phyloP scores from a whole-genome alignment of 1,284 basidiomycete species.

The Uromyces viciae-fabae region DNA sequence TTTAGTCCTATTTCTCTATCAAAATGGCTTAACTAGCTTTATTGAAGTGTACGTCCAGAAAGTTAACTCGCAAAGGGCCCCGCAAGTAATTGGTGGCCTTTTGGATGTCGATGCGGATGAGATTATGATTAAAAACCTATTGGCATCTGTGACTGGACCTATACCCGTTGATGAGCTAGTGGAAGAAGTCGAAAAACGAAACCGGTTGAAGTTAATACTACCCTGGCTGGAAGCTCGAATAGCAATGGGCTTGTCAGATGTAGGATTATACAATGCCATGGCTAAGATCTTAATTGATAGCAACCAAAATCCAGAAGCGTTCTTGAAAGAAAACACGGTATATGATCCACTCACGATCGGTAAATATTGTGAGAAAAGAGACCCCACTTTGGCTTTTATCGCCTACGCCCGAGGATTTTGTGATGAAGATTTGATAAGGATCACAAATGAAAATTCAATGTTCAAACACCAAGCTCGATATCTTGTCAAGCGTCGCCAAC shows the following conservation, averaged over 20 bases:
- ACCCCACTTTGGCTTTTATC: slow-evolving; percentile 97
- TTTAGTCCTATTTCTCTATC: slow-evolving; percentile 96
- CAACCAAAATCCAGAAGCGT: slow-evolving; percentile 95
- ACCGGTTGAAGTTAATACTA: slow-evolving; percentile 90
- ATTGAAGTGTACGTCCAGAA: slow-evolving; percentile 99
- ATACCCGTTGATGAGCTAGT: slow-evolving; percentile 98
- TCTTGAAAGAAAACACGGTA: slow-evolving; percentile 98
- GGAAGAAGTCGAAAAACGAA: slow-evolving; percentile 92
- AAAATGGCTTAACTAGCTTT: slow-evolving; percentile 92
- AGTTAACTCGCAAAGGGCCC: slow-evolving; percentile 94
- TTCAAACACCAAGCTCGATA: slow-evolving; percentile 99
- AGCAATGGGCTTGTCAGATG: slow-evolving; percentile 84
- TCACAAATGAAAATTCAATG: slow-evolving; percentile 99
- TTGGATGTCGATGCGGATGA: slow-evolving; percentile 99
- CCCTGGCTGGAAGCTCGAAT: slow-evolving; percentile 95
- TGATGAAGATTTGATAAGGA: slow-evolving; percentile 92
- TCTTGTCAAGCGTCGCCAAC: slow-evolving; percentile 89
- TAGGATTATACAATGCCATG: slow-evolving; percentile 89
- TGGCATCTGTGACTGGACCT: slow-evolving; percentile 89
- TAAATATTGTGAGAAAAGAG: slow-evolving; percentile 98
- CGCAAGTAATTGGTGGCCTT: slow-evolving; percentile 95
- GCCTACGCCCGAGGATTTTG: slow-evolving; percentile 99
- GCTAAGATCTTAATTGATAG: slow-evolving; percentile 99
- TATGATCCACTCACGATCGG: slow-evolving; percentile 96
- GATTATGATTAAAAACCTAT: slow-evolving; percentile 84